Evolutionary conservation across 306 rosid genomes (phyloP).

Genomic region (Hippophae tibetana): DNA sequence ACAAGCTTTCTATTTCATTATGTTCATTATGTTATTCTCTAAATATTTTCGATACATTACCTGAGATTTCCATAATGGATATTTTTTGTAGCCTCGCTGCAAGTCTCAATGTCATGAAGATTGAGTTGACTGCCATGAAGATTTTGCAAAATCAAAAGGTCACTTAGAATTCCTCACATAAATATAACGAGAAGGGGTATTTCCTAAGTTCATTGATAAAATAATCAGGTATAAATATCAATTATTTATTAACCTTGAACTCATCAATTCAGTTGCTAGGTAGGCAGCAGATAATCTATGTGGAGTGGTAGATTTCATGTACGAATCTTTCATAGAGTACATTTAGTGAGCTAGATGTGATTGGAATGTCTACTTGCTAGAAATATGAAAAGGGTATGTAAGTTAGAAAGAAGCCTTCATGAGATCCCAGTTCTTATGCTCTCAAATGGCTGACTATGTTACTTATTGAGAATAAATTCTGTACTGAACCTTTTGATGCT

Average conservation of each 20-base stretch:
- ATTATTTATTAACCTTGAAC: slow-evolving; percentile 15
- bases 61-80: slow-evolving; percentile 27
- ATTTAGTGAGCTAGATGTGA: slow-evolving; percentile 28
- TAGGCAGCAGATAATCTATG: slow-evolving; percentile 33
- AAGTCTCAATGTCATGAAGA: slow-evolving; percentile 21
- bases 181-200: slow-evolving; percentile 23
- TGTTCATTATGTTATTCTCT: slow-evolving; percentile 12
- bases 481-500: not conserved
- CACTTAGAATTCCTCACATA: slow-evolving; percentile 21
- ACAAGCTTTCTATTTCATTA: not conserved
- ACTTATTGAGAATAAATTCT: slow-evolving; percentile 13
- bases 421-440: slow-evolving; percentile 17
- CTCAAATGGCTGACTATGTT: slow-evolving; percentile 10
- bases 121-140: slow-evolving; percentile 14
- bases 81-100: slow-evolving; percentile 19
- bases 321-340: slow-evolving; percentile 45
- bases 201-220: slow-evolving; percentile 42
- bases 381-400: slow-evolving; percentile 24
- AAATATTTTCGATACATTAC: slow-evolving; percentile 14
- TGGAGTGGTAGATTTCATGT: slow-evolving; percentile 35
- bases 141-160: slow-evolving; percentile 25
- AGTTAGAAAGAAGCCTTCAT: slow-evolving; percentile 22
- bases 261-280: slow-evolving; percentile 31
- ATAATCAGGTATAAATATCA: slow-evolving; percentile 31
- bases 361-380: slow-evolving; percentile 14